These are phyloP conservation scores for Colletotrichum sp. DNA, from an alignment of 2,329 filamentous ascomycete genomes.

Conservation along the genomic window DNA sequence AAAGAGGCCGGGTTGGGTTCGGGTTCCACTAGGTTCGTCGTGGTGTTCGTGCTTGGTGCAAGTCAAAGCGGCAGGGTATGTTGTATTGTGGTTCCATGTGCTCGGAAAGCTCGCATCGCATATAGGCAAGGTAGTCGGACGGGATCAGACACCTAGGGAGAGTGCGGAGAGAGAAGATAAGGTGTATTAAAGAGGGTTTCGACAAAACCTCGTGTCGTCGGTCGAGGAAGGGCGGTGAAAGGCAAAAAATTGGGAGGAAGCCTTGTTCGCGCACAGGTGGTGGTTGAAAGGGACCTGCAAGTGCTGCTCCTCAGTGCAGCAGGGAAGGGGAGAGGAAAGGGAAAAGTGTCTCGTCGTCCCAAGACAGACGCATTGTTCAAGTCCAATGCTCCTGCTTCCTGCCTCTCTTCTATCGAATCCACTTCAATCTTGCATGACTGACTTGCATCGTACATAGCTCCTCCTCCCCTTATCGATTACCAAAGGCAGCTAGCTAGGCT, in stretches of 20 bases:
- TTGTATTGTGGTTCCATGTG: constrained; percentile 13
- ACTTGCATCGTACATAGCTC: not conserved
- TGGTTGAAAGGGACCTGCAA: not conserved
- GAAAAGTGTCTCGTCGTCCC: not conserved
- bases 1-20: not conserved
- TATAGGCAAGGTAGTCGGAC: not conserved
- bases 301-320: not conserved
- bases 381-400: not conserved
- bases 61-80: constrained; percentile 15
- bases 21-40: constrained; percentile 13
- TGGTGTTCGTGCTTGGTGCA: constrained; percentile 5
- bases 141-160: not conserved
- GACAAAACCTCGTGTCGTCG: not conserved
- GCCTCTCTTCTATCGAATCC: not conserved
- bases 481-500: not conserved
- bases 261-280: constrained; percentile 5
- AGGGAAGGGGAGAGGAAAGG: not conserved
- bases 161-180: not conserved
- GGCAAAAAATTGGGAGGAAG: not conserved
- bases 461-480: constrained; percentile 15
- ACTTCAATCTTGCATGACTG: constrained; percentile 14
- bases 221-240: constrained; percentile 13
- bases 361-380: constrained; percentile 17
- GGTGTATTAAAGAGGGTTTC: constrained; percentile 9
- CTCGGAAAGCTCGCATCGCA: constrained; percentile 8